phyloP scores from a whole-genome alignment of 2,329 filamentous ascomycete species.

The Alternaria sp. region DNA sequence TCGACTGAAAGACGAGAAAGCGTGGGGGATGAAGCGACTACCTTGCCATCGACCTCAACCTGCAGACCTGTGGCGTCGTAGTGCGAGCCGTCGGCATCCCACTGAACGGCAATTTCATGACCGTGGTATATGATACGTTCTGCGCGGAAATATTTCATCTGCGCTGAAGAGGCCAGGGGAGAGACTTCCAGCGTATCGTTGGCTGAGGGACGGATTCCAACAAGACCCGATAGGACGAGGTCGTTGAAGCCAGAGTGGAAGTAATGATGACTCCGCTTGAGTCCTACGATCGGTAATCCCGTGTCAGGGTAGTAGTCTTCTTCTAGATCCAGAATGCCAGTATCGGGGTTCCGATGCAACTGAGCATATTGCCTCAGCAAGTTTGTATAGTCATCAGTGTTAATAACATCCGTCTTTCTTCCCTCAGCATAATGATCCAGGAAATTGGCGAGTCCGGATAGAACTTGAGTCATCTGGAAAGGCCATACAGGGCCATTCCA shows the following conservation, averaged over 20 bases:
- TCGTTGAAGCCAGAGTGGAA: slow-evolving; percentile 59
- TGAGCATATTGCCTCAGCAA: slow-evolving; percentile 53
- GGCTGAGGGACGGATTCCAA: slow-evolving; percentile 53
- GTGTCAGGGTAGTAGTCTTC: slow-evolving; percentile 58
- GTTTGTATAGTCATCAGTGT: slow-evolving; percentile 47
- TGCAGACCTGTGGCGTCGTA: slow-evolving; percentile 46
- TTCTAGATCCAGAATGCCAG: slow-evolving; percentile 50
- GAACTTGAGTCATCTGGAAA: slow-evolving; percentile 55
- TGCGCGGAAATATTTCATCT: slow-evolving; percentile 53
- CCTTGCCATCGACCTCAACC: slow-evolving; percentile 48
- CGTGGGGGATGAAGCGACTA: slow-evolving; percentile 41
- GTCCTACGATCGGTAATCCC: slow-evolving; percentile 53
- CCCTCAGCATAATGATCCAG: slow-evolving; percentile 53
- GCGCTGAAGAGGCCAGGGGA: slow-evolving; percentile 45
- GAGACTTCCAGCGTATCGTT: slow-evolving; percentile 54
- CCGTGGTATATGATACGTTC: slow-evolving; percentile 56
- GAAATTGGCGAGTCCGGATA: slow-evolving; percentile 55
- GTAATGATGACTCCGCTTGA: slow-evolving; percentile 56
- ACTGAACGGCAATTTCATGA: slow-evolving; percentile 53
- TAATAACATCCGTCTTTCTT: slow-evolving; percentile 31
- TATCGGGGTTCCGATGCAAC: slow-evolving; percentile 51
- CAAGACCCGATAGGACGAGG: slow-evolving; percentile 53
- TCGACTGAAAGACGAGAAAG: slow-evolving; percentile 38
- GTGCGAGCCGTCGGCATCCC: slow-evolving; percentile 50
- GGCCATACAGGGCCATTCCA: slow-evolving; percentile 59